Percentiles rank a stretch among this genome's conserved stretches.
phyloP scores from a whole-genome alignment of 1,139 yeast species.

The Yamadazyma trypodendri region DNA sequence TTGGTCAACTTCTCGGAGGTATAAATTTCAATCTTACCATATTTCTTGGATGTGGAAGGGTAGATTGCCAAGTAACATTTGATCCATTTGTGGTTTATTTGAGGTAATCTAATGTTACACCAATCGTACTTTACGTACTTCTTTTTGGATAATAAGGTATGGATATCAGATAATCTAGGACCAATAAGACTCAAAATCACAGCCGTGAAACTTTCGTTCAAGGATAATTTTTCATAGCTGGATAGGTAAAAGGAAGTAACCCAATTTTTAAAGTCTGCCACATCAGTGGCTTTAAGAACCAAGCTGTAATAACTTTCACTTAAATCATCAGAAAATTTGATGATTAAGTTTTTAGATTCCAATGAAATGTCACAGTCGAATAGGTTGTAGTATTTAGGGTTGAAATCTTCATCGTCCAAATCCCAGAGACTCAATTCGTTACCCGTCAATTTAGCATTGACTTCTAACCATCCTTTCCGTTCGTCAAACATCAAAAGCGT shows the following conservation, averaged over 20 bases:
- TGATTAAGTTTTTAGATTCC: conserved; percentile 20
- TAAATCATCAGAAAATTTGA: conserved; percentile 40
- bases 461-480: conserved; percentile 31
- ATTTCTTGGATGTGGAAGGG: conserved; percentile 40
- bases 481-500: conserved; percentile 24
- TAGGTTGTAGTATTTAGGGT: conserved; percentile 50
- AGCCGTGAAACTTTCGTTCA: conserved; percentile 58
- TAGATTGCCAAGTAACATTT: conserved; percentile 46
- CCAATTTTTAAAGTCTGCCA: conserved; percentile 40
- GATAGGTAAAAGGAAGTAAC: conserved; percentile 46
- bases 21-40: conserved; percentile 52
- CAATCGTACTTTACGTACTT: conserved; percentile 49
- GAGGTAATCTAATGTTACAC: conserved; percentile 58
- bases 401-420: conserved; percentile 27
- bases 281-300: conserved; percentile 30
- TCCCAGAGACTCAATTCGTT: conserved; percentile 51
- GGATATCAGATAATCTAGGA: conserved; percentile 51
- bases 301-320: conserved; percentile 32
- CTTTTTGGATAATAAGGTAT: conserved; percentile 47
- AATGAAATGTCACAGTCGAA: conserved; percentile 31
- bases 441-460: conserved; percentile 50
- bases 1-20: conserved; percentile 40
- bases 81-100: conserved; percentile 54
- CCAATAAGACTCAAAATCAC: conserved; percentile 56
- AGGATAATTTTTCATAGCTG: conserved; percentile 48